Percentiles rank a stretch among this genome's conserved stretches.
Conservation (phyloP, 768 basidiomycete species). For the Rhizopogon sp. region DNA sequence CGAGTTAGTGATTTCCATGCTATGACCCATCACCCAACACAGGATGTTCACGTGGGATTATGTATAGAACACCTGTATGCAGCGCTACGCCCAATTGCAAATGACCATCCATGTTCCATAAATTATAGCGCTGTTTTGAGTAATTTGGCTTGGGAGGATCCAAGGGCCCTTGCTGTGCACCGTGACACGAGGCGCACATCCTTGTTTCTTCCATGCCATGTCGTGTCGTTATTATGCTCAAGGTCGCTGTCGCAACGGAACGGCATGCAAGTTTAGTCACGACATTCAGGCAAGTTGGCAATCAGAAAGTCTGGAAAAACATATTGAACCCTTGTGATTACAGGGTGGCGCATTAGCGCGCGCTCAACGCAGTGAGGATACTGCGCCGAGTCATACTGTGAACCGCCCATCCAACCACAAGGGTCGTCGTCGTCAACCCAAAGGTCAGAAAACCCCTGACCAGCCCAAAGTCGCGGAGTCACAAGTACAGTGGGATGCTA, state of each 20-base stretch:
- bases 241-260: conserved; percentile 23
- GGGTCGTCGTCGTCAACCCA: not conserved
- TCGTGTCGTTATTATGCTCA: conserved; percentile 17
- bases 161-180: not conserved
- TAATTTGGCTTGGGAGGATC: not conserved
- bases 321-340: not conserved
- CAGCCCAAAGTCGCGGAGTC: not conserved
- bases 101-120: not conserved
- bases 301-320: not conserved
- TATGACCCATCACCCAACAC: not conserved
- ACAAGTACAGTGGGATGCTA: not conserved
- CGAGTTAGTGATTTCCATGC: too few species aligned
- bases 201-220: not conserved
- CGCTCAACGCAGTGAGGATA: not conserved
- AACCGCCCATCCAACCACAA: not conserved
- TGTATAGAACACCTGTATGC: not conserved
- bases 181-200: not conserved
- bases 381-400: too few species aligned
- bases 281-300: conserved; percentile 7
- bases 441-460: not conserved
- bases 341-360: conserved; percentile 1
- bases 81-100: not conserved
- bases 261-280: conserved; percentile 21
- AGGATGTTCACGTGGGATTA: not conserved
- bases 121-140: not conserved